These are phyloP conservation scores for Boletus patriciae DNA, from an alignment of 768 basidiomycete species.

Conservation along the genomic window DNA sequence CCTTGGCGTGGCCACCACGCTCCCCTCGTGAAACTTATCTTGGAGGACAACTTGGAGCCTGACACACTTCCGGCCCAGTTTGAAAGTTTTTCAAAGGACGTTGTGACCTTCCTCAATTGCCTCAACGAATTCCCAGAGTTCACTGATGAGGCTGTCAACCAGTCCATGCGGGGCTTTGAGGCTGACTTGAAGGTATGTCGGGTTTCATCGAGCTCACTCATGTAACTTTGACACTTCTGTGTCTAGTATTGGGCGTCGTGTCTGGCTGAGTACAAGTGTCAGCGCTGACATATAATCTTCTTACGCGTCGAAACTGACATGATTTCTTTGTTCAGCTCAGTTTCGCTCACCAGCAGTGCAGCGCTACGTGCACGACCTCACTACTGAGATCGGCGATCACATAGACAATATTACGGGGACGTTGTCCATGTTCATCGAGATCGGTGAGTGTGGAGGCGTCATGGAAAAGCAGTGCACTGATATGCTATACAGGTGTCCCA, in stretches of 20 bases:
- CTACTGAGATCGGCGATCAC: conserved; percentile 53
- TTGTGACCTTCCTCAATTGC: conserved; percentile 52
- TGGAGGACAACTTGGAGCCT: conserved; percentile 45
- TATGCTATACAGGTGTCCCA: conserved; percentile 46
- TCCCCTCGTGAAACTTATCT: conserved; percentile 36
- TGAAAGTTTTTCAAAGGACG: conserved; percentile 46
- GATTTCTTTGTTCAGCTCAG: conserved; percentile 37
- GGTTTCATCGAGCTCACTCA: not conserved
- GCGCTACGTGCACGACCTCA: conserved; percentile 54
- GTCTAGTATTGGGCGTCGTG: conserved; percentile 56
- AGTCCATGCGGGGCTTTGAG: conserved; percentile 49
- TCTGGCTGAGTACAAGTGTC: conserved; percentile 47
- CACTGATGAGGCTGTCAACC: conserved; percentile 51
- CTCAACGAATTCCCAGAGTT: conserved; percentile 60
- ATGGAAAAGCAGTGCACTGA: conserved; percentile 24
- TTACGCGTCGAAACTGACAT: conserved; percentile 6
- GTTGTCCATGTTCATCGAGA: conserved; percentile 53
- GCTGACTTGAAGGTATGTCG: conserved; percentile 47
- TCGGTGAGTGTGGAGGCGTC: conserved; percentile 40
- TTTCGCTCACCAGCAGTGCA: conserved; percentile 54
- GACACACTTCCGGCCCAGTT: conserved; percentile 51
- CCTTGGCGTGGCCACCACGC: conserved; percentile 38
- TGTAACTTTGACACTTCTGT: conserved; percentile 11
- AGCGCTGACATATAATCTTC: conserved; percentile 3
- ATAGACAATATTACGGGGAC: conserved; percentile 52